Evolutionary conservation across 1,139 yeast species (phyloP).

Genomic region (Torulaspora pretoriensis): DNA sequence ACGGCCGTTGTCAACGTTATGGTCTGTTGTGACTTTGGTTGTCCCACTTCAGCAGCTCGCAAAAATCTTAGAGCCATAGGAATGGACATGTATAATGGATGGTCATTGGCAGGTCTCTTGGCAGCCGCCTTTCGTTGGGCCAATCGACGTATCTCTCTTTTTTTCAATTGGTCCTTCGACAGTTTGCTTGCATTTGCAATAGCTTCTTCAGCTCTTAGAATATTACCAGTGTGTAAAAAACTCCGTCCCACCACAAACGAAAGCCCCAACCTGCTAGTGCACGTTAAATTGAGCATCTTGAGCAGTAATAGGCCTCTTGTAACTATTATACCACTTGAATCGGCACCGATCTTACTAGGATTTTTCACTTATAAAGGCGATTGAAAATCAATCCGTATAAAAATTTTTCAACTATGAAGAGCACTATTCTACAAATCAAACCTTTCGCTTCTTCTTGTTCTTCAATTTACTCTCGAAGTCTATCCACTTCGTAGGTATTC

Average conservation of each 20-base stretch:
- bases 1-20: conserved; percentile 62
- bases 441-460: conserved; percentile 43
- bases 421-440: background rate
- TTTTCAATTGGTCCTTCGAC: conserved; percentile 32
- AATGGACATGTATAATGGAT: conserved; percentile 68
- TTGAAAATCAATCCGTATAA: conserved; percentile 4
- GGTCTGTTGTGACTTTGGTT: conserved; percentile 63
- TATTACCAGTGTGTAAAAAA: conserved; percentile 13
- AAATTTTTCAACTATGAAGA: conserved; percentile 2
- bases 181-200: conserved; percentile 17
- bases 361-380: conserved; percentile 1
- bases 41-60: conserved; percentile 88
- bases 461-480: conserved; percentile 62
- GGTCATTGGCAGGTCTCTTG: conserved; percentile 42
- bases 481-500: conserved; percentile 65
- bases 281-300: conserved; percentile 1
- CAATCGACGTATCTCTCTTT: conserved; percentile 30
- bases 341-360: background rate
- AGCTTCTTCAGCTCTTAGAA: conserved; percentile 17
- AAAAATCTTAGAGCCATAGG: conserved; percentile 71
- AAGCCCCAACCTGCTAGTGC: conserved; percentile 1
- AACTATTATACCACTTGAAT: background rate
- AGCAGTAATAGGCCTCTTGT: background rate
- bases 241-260: conserved; percentile 6
- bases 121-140: conserved; percentile 31